These are phyloP conservation scores for Syncephalastrum sp. DNA, from an alignment of 371 early-diverging fungal species.

Conservation along the genomic window DNA sequence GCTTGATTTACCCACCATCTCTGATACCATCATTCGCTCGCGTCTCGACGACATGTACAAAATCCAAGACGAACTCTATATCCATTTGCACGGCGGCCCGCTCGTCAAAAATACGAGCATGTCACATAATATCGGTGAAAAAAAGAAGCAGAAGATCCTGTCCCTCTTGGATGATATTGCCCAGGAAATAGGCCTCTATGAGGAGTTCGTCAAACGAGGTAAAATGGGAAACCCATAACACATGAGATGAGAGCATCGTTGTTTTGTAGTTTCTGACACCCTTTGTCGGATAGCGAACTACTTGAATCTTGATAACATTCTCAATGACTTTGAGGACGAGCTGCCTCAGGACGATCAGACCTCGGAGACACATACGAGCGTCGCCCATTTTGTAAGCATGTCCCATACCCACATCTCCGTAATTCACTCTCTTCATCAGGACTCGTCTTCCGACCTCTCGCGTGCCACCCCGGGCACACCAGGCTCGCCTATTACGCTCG, in stretches of 20 bases:
- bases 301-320: conserved; percentile 51
- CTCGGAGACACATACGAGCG: conserved; percentile 40
- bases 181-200: conserved; percentile 69
- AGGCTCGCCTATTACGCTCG: conserved; percentile 14
- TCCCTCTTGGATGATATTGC: conserved; percentile 61
- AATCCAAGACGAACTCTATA: conserved; percentile 28
- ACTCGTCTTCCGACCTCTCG: conserved; percentile 44
- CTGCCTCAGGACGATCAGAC: conserved; percentile 27
- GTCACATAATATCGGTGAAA: conserved; percentile 31
- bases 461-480: conserved; percentile 27
- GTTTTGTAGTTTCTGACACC: no score
- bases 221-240: conserved; percentile 2
- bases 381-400: conserved; percentile 35
- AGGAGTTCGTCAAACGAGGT: conserved; percentile 79
- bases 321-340: conserved; percentile 47
- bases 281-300: conserved; percentile 33
- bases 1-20: conserved; percentile 61
- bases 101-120: conserved; percentile 32
- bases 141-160: conserved; percentile 46
- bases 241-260: no score
- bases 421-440: conserved; percentile 17
- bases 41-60: conserved; percentile 57
- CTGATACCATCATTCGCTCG: conserved; percentile 61
- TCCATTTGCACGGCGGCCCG: conserved; percentile 23
- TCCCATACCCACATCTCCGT: background rate